Evolutionary conservation across 148 eudicot species (phyloP).

Genomic region (Salicornia ramosissima): DNA sequence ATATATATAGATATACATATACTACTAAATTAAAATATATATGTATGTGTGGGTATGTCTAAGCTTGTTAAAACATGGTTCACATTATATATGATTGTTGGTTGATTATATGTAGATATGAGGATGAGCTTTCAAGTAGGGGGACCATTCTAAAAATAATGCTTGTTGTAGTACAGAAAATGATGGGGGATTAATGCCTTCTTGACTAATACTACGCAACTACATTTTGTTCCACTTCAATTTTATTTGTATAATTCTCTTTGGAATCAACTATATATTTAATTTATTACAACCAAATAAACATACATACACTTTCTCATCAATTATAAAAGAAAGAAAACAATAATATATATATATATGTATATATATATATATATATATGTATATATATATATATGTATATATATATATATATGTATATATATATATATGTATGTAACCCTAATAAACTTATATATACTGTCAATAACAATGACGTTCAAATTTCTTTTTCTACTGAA

Average conservation of each 20-base stretch:
- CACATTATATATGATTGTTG: conserved; percentile 16
- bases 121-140: conserved; percentile 10
- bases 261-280: conserved; percentile 11
- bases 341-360: too few relatives aligned
- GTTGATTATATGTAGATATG: conserved; percentile 7
- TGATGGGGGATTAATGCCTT: conserved; percentile 29
- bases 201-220: conserved; percentile 18
- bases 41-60: not conserved
- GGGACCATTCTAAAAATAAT: conserved; percentile 34
- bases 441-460: conserved; percentile 13
- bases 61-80: conserved; percentile 7
- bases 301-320: not conserved
- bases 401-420: too few relatives aligned
- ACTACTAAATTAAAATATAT: not conserved
- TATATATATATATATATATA: too few relatives aligned
- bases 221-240: conserved; percentile 15
- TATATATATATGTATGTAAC: not conserved
- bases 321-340: not conserved
- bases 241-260: not conserved
- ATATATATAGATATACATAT: too few relatives aligned
- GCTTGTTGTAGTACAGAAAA: conserved; percentile 22
- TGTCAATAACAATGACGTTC: not conserved
- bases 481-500: not conserved
- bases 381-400: too few relatives aligned
- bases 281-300: not conserved